These are phyloP conservation scores for Dothistroma pini DNA, from an alignment of 2,329 filamentous ascomycete genomes.

Conservation along the genomic window DNA sequence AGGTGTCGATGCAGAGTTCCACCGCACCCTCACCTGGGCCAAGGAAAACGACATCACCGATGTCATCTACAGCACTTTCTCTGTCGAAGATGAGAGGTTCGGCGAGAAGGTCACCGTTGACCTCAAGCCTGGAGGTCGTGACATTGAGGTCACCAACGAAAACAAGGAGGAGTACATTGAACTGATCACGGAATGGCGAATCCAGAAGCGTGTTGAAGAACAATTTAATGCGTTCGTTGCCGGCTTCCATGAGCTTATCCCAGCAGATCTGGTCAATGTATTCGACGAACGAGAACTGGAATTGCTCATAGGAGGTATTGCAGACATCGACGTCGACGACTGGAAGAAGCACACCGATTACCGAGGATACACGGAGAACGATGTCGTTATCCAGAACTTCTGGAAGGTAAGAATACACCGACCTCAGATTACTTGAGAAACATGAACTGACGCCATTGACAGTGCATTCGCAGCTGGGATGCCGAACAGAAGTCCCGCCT, in stretches of 20 bases:
- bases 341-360: slow-evolving; percentile 99
- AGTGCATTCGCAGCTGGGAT: slow-evolving; percentile 90
- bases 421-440: not conserved
- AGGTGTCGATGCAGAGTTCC: slow-evolving; percentile 96
- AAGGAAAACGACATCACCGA: slow-evolving; percentile 96
- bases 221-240: slow-evolving; percentile 98
- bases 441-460: slow-evolving; percentile 19
- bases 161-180: slow-evolving; percentile 99
- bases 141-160: slow-evolving; percentile 96
- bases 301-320: slow-evolving; percentile 94
- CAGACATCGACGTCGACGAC: slow-evolving; percentile 99
- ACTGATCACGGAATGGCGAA: slow-evolving; percentile 98
- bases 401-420: slow-evolving; percentile 63
- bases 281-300: slow-evolving; percentile 98
- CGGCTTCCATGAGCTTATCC: slow-evolving; percentile 96
- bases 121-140: slow-evolving; percentile 79
- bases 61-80: slow-evolving; percentile 92
- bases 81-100: slow-evolving; percentile 95
- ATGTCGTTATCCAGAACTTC: slow-evolving; percentile 97
- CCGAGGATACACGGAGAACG: slow-evolving; percentile 94
- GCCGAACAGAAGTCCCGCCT: slow-evolving; percentile 96
- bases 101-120: slow-evolving; percentile 93
- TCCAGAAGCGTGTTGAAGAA: slow-evolving; percentile 96
- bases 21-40: slow-evolving; percentile 95
- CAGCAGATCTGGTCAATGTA: slow-evolving; percentile 92